Percentiles rank a stretch among this genome's conserved stretches.
These are phyloP conservation scores for Pholiota adiposa DNA, from an alignment of 1,284 basidiomycete genomes.

Conservation along the genomic window DNA sequence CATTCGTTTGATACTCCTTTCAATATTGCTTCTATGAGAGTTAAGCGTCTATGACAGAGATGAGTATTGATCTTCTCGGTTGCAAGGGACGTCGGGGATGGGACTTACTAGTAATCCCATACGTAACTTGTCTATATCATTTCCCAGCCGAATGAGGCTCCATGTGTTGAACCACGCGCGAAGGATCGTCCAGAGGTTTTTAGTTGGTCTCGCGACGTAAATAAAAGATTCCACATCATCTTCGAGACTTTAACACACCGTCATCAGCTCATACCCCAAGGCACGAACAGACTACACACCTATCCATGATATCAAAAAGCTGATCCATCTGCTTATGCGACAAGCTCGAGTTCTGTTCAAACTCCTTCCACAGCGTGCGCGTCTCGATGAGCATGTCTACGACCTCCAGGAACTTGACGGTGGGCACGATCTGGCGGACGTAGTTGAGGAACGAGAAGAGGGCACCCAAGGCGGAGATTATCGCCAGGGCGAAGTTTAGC, in stretches of 20 bases:
- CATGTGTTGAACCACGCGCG: constrained; percentile 5
- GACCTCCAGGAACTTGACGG: neutral
- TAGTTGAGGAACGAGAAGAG: constrained; percentile 4
- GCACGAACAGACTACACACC: neutral
- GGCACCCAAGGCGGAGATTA: constrained; percentile 1
- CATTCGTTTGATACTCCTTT: neutral
- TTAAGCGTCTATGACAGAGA: neutral
- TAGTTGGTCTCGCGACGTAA: neutral
- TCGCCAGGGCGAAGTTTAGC: constrained; percentile 7
- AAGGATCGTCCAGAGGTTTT: neutral
- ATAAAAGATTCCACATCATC: neutral
- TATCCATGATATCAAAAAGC: neutral
- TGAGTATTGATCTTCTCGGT: neutral
- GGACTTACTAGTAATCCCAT: neutral
- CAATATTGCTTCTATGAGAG: neutral
- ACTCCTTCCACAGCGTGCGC: neutral
- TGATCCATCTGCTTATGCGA: neutral
- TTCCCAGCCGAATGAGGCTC: neutral
- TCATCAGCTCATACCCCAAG: neutral
- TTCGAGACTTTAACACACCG: constrained; percentile 6
- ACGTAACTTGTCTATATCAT: constrained; percentile 1
- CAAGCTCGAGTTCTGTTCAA: neutral
- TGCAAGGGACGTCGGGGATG: neutral
- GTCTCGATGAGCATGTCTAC: constrained; percentile 3
- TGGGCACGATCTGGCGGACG: constrained; percentile 5